Evolutionary conservation across 371 early-diverging fungal genomes (phyloP), one percentile per base, ranked within the genome.

Genomic region (Batrachochytrium dendrobatidis): DNA sequence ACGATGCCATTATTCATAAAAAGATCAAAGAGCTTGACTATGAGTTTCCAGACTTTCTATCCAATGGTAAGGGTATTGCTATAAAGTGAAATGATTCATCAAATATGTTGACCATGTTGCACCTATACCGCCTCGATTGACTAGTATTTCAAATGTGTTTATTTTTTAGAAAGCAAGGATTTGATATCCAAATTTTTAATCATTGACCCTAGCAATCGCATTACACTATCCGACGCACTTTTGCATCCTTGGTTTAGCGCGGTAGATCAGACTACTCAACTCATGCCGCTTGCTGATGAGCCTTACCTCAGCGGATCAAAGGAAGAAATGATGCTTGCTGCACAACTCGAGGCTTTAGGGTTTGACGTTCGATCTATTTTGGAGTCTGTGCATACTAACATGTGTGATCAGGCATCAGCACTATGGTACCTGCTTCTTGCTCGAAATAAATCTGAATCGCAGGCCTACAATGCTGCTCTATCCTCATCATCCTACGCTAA

Each of bases 21-120:
- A 86, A 89, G 63, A 90, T 92, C 34, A 68, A 83, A 31, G 76
- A 78, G 32, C 71, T 86, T 25, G 86, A 90, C 53, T 90, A 87
- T 64, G 77, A 80, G 44, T 72, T 90, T 39, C 87, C 89, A 1
- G 74, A 67, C 28, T 85, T 82, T 56, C 74, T 89, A 34, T 72
- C 79, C 26, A 65, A 75, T 34, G 82, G 84, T 82, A 66, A 30
- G 65, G 20, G 5, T 35, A 5, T 20, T 52, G 6, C 53, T 52
- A 5, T 49, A 12, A 20, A 22, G 15, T 49, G 50, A 10, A 49
- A 10, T 28, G 24, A 22, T 12, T 20, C 26, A 10, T 20, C 20
- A 15, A 39, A 20, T 15, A 39, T 39, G 39, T 20, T 15, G 15
- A 15, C 39, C 39, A 15, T 39, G 39, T 39, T 20, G 39, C 39